Evolutionary conservation across 305 asterid species (phyloP).

Genomic region (Coffea humblotiana): DNA sequence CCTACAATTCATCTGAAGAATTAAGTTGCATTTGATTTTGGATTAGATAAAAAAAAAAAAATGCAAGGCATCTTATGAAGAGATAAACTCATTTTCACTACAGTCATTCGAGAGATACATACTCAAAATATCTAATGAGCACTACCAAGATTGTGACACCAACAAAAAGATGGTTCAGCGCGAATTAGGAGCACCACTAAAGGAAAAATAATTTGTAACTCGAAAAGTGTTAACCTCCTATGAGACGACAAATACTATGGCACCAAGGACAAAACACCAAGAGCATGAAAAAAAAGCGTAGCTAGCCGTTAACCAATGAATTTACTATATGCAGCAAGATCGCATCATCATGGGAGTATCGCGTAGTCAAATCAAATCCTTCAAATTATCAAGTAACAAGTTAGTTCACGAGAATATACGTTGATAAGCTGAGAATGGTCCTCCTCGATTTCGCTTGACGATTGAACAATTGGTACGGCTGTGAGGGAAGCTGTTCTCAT

Average conservation of each 20-base stretch:
- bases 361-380: not conserved
- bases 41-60: not conserved
- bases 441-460: conserved; percentile 28
- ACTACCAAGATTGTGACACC: not conserved
- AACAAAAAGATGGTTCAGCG: not conserved
- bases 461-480: conserved; percentile 66
- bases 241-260: not conserved
- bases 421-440: conserved; percentile 59
- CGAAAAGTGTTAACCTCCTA: too few species aligned
- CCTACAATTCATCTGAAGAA: conserved; percentile 37
- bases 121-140: too few species aligned
- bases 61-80: not conserved
- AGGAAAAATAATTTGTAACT: too few species aligned
- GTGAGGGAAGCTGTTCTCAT: conserved; percentile 65
- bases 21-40: not conserved
- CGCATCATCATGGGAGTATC: not conserved
- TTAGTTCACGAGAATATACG: conserved; percentile 33
- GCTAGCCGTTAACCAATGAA: too few species aligned
- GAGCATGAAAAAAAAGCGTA: not conserved
- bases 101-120: too few species aligned
- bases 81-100: too few species aligned
- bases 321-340: not conserved
- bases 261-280: not conserved
- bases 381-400: not conserved
- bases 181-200: not conserved